Conservation (phyloP, 305 asterid genomes). For the Withania somnifera region DNA sequence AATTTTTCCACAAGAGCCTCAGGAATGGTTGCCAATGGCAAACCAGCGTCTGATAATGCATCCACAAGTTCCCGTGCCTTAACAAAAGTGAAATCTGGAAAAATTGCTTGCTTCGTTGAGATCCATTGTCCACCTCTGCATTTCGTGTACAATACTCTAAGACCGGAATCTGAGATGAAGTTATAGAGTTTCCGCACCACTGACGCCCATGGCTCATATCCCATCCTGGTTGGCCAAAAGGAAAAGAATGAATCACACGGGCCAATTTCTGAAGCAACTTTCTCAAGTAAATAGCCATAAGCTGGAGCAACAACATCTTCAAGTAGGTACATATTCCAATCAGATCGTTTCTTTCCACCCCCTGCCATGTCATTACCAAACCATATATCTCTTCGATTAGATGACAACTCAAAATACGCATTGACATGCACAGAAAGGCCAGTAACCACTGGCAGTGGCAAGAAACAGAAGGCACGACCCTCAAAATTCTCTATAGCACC, state of each 20-base stretch:
- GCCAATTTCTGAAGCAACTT: conserved; percentile 69
- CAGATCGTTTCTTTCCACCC: conserved; percentile 94
- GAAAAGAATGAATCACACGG: conserved; percentile 73
- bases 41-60: conserved; percentile 82
- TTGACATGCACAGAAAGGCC: conserved; percentile 92
- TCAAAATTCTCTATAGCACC: conserved; percentile 40
- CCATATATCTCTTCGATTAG: conserved; percentile 98
- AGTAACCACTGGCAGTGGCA: conserved; percentile 87
- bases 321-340: conserved; percentile 87
- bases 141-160: conserved; percentile 65
- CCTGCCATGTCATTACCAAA: conserved; percentile 99
- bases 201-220: conserved; percentile 83
- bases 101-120: conserved; percentile 84
- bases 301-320: conserved; percentile 96
- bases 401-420: conserved; percentile 92
- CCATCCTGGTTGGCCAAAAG: conserved; percentile 68
- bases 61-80: conserved; percentile 61
- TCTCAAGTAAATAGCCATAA: conserved; percentile 82
- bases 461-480: conserved; percentile 94
- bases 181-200: conserved; percentile 69
- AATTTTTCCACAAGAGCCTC: conserved; percentile 61
- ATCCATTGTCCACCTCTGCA: conserved; percentile 95
- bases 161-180: conserved; percentile 59
- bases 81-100: conserved; percentile 80
- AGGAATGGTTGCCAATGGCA: conserved; percentile 62